Conservation (phyloP, 1,139 yeast genomes). For the Diutina rugosa region DNA sequence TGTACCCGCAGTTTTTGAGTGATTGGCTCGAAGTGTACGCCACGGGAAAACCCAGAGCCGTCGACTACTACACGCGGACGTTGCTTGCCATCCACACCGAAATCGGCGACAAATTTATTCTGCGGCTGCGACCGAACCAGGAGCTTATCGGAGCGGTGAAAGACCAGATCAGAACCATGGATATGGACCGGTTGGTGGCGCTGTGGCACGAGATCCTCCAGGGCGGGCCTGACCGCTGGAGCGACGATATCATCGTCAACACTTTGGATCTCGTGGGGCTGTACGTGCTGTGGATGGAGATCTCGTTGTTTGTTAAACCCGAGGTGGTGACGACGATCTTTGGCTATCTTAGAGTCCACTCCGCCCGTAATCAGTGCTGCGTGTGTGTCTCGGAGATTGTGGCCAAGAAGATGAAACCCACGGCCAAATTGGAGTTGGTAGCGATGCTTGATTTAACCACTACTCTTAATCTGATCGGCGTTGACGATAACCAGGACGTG, state of each 20-base stretch:
- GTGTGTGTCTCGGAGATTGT: constrained; percentile 69
- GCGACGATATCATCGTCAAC: constrained; percentile 38
- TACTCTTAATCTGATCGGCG: constrained; percentile 28
- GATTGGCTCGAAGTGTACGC: constrained; percentile 38
- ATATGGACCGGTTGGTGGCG: constrained; percentile 52
- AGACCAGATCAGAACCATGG: constrained; percentile 68
- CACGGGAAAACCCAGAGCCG: constrained; percentile 24
- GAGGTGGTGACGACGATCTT: constrained; percentile 52
- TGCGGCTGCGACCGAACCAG: constrained; percentile 47
- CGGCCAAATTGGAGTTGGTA: constrained; percentile 71
- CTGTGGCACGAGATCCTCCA: constrained; percentile 59
- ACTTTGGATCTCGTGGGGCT: constrained; percentile 66
- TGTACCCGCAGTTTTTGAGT: constrained; percentile 56
- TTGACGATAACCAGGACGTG: constrained; percentile 22
- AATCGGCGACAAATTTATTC: constrained; percentile 82
- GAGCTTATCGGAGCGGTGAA: constrained; percentile 63
- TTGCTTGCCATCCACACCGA: constrained; percentile 72
- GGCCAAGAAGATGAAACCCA: constrained; percentile 83
- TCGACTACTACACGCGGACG: constrained; percentile 69
- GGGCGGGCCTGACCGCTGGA: constrained; percentile 13
- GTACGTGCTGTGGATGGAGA: constrained; percentile 93
- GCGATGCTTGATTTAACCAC: constrained; percentile 48
- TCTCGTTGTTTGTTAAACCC: constrained; percentile 59
- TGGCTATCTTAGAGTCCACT: constrained; percentile 34
- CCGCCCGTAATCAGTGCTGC: constrained; percentile 37